phyloP scores from a whole-genome alignment of 1,284 basidiomycete genomes.

The Puccinia brachypodii region DNA sequence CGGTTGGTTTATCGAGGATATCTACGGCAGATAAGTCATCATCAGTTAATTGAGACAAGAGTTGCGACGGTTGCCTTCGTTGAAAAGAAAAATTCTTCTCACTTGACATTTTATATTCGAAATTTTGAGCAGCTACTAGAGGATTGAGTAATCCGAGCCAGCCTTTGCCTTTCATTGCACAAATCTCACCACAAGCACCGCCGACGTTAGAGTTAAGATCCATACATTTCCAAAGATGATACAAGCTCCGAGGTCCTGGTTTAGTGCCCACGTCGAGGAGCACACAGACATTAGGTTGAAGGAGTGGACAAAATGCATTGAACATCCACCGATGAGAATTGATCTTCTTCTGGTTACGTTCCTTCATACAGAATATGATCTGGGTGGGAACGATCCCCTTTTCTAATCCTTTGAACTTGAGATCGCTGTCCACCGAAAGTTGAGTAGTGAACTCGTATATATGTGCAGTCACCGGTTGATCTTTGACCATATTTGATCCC shows the following conservation, averaged over 20 bases:
- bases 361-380: slow-evolving; percentile 68
- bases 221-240: slow-evolving; percentile 91
- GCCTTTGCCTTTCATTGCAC: slow-evolving; percentile 83
- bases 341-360: slow-evolving; percentile 62
- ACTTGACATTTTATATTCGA: slow-evolving; percentile 64
- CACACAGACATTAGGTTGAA: slow-evolving; percentile 80
- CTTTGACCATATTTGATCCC: slow-evolving; percentile 87
- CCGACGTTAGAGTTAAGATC: slow-evolving; percentile 89
- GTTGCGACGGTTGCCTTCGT: not conserved
- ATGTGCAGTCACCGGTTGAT: slow-evolving; percentile 85
- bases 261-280: slow-evolving; percentile 90
- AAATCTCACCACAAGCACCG: slow-evolving; percentile 93
- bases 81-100: not conserved
- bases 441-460: slow-evolving; percentile 93
- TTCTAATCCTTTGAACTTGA: slow-evolving; percentile 92
- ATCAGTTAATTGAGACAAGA: not conserved
- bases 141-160: slow-evolving; percentile 62
- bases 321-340: slow-evolving; percentile 96
- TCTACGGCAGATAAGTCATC: slow-evolving; percentile 54
- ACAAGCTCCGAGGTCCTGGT: slow-evolving; percentile 78
- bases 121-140: slow-evolving; percentile 86
- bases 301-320: slow-evolving; percentile 69
- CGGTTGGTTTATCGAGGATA: slow-evolving; percentile 91
- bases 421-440: slow-evolving; percentile 79
- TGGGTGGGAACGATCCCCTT: slow-evolving; percentile 77